These are phyloP conservation scores for Zygosaccharomyces pseudobailii DNA, from an alignment of 1,139 yeast genomes.

Conservation along the genomic window DNA sequence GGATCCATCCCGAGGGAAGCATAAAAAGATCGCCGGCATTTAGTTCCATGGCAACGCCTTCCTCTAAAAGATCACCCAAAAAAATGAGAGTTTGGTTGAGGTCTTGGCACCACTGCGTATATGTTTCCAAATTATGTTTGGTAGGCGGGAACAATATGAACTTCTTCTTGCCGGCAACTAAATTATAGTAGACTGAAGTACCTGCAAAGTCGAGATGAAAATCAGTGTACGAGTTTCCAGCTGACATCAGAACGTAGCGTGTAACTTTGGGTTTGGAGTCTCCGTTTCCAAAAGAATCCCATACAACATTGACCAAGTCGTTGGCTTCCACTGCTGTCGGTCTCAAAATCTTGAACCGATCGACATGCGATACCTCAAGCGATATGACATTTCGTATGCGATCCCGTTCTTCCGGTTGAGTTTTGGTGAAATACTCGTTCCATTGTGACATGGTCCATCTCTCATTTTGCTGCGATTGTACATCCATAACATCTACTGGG, in stretches of 20 bases:
- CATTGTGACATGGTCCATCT: constrained; percentile 72
- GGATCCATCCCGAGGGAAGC: constrained; percentile 93
- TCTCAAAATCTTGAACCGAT: constrained; percentile 50
- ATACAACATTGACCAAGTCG: constrained; percentile 67
- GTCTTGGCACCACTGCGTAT: constrained; percentile 71
- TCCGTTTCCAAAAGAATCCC: constrained; percentile 37
- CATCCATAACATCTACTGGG: constrained; percentile 84
- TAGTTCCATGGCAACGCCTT: constrained; percentile 63
- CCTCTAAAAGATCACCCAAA: constrained; percentile 49
- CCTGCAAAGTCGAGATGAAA: constrained; percentile 93
- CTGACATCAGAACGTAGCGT: constrained; percentile 85
- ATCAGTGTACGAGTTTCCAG: constrained; percentile 74
- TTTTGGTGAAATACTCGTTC: constrained; percentile 63
- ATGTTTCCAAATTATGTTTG: constrained; percentile 50
- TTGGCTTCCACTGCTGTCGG: constrained; percentile 63
- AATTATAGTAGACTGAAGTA: constrained; percentile 84
- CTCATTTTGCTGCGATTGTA: constrained; percentile 62
- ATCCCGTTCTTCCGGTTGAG: constrained; percentile 43
- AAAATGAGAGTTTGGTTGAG: constrained; percentile 49
- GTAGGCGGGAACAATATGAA: constrained; percentile 82
- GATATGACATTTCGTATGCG: constrained; percentile 76
- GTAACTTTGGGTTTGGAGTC: constrained; percentile 62
- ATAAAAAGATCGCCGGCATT: constrained; percentile 69
- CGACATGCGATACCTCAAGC: constrained; percentile 63
- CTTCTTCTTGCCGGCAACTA: constrained; percentile 65